Percentiles rank a stretch among this genome's conserved stretches.
Evolutionary conservation across 1,139 yeast species (phyloP).

Genomic region (Saccharomyces hybrid): DNA sequence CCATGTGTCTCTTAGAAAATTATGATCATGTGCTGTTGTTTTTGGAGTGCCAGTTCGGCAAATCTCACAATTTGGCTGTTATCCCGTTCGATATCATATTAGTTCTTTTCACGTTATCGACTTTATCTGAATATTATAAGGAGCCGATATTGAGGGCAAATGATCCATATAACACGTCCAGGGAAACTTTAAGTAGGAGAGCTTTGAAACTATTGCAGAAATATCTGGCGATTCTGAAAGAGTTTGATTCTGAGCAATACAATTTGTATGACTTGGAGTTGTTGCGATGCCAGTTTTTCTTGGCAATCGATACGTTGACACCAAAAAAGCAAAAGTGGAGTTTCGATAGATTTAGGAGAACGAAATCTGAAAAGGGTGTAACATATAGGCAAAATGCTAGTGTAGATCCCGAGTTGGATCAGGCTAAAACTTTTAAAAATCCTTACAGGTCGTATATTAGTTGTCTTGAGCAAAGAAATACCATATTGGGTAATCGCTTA

Average conservation of each 20-base stretch:
- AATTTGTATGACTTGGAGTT: conserved; percentile 21
- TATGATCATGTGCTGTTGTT: conserved; percentile 23
- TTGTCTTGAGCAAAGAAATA: conserved; percentile 15
- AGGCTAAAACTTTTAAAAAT: conserved; percentile 5
- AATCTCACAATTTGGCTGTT: conserved; percentile 7
- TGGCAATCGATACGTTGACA: conserved; percentile 20
- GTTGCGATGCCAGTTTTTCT: conserved; percentile 28
- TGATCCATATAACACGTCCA: conserved; percentile 24
- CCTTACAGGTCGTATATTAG: conserved; percentile 25
- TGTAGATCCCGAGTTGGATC: conserved; percentile 5
- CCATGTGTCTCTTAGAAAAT: conserved; percentile 23
- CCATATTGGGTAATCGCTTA: conserved; percentile 19
- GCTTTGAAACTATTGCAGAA: conserved; percentile 17
- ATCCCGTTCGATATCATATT: conserved; percentile 27
- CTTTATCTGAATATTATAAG: conserved; percentile 20
- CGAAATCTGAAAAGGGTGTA: conserved; percentile 5
- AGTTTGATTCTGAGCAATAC: conserved; percentile 14
- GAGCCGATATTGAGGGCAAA: conserved; percentile 14
- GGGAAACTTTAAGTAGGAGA: conserved; percentile 17
- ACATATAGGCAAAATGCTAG: conserved; percentile 4
- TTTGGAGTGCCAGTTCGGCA: conserved; percentile 18
- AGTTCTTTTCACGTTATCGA: conserved; percentile 24
- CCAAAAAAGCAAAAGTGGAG: conserved; percentile 9
- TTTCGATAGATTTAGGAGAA: conserved; percentile 3
- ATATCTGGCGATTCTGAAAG: conserved; percentile 13